These are phyloP conservation scores for Fusarium luffae DNA, from an alignment of 2,329 filamentous ascomycete species.

Conservation along the genomic window DNA sequence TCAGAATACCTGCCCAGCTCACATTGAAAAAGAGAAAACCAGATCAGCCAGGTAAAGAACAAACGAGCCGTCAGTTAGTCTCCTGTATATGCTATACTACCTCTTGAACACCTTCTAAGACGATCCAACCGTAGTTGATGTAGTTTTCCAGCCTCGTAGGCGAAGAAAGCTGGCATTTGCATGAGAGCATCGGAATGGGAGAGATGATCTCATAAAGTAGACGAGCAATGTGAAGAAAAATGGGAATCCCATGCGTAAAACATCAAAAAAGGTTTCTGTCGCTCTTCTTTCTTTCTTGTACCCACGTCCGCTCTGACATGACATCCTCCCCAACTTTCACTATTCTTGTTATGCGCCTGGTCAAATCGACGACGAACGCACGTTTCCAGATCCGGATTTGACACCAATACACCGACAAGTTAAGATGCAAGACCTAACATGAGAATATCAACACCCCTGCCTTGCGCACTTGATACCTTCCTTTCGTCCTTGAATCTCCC, in stretches of 20 bases:
- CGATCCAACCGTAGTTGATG: slow-evolving; percentile 17
- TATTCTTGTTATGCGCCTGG: slow-evolving; percentile 29
- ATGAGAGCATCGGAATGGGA: slow-evolving; percentile 8
- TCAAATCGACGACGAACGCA: slow-evolving; percentile 28
- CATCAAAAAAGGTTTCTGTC: slow-evolving; percentile 44
- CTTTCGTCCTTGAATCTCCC: slow-evolving; percentile 23
- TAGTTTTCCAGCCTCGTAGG: slow-evolving; percentile 7
- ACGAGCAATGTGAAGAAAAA: slow-evolving; percentile 24
- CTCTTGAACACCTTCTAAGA: slow-evolving; percentile 24
- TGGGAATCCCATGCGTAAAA: slow-evolving; percentile 42
- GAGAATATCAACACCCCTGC: slow-evolving; percentile 44
- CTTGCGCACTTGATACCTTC: slow-evolving; percentile 25
- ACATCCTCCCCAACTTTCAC: slow-evolving; percentile 22
- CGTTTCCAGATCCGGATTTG: slow-evolving; percentile 36
- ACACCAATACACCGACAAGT: slow-evolving; percentile 45
- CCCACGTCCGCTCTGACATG: slow-evolving; percentile 18
- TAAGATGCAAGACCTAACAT: slow-evolving; percentile 45
- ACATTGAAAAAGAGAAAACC: slow-evolving; percentile 2
- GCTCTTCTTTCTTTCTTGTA: slow-evolving; percentile 40
- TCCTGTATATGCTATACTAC: slow-evolving; percentile 38
- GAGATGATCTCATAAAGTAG: slow-evolving; percentile 20
- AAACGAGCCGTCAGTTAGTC: slow-evolving; percentile 18
- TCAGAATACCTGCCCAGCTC: not conserved
- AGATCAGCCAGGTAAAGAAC: not conserved
- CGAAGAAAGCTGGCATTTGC: slow-evolving; percentile 13